Conservation (phyloP, 805 yeast genomes). For the Candida andamanensis region DNA sequence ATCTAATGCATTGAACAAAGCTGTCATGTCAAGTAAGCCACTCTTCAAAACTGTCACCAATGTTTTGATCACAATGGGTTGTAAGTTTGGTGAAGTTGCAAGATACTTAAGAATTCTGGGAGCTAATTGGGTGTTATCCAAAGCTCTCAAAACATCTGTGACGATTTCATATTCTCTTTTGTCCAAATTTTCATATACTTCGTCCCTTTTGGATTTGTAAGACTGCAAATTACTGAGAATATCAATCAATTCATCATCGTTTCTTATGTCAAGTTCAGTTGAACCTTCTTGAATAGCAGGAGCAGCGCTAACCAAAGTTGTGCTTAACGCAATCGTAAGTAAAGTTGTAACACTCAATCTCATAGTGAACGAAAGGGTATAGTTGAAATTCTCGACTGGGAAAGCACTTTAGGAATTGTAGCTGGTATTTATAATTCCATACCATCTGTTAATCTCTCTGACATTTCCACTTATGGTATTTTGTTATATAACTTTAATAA, state of each 20-base stretch:
- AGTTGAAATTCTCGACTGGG: no score
- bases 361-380: constrained; percentile 13
- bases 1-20: constrained; percentile 32
- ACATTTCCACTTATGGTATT: no score
- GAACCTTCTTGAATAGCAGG: constrained; percentile 9
- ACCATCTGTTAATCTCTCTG: no score
- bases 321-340: constrained; percentile 7
- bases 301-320: constrained; percentile 11
- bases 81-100: constrained; percentile 27
- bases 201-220: constrained; percentile 27
- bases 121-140: constrained; percentile 33
- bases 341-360: constrained; percentile 13
- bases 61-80: constrained; percentile 22
- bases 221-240: constrained; percentile 18
- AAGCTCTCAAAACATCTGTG: constrained; percentile 34
- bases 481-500: no score
- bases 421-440: no score
- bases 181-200: constrained; percentile 18
- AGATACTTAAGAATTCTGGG: constrained; percentile 30
- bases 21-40: constrained; percentile 26
- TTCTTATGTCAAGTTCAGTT: constrained; percentile 13
- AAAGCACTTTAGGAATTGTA: no score
- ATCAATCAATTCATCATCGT: constrained; percentile 15
- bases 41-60: constrained; percentile 28
- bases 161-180: constrained; percentile 37